Base-by-base conservation (phyloP, 345 rosid species). In the Arabis hirsuta region DNA sequence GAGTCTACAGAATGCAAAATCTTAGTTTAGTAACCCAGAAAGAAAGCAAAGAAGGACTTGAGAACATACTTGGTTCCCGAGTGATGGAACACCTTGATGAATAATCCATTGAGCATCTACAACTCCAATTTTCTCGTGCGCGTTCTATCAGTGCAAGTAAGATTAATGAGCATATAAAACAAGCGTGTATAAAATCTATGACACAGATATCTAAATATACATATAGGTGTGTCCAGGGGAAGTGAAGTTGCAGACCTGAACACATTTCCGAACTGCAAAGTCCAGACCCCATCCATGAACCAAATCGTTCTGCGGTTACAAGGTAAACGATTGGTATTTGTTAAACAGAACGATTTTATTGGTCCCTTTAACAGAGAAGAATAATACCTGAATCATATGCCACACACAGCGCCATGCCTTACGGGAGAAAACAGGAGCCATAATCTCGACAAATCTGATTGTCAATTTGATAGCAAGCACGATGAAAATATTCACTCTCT, bases 391-490 rank as follows among this genome's bases (percentile, higher is more conserved):
- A 84, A 95, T 83, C 99, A 95, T 87, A 73, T 91, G 76, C 97
- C 99, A 95, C 60, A 87, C 96, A 76, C 99, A 91, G 4, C 92
- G 93, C 98, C 99, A 95, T 47, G 98, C 98, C 42, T 85, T 80
- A 34, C 85, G 91, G 69, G 98, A 91, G 78, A 95, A 95, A 53
- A 95, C 96, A 5, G 98, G 84, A 66, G 99, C 98, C 99, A 95
- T 95, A 70, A 95, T 91, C 85, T 95, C 98, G 0, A 95, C 99
- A 56, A 95, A 95, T 65, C 99, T 95, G 88, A 56, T 64, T 71
- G 13, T 20, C 43, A 31, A 41, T 39, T 50, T 4, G 19, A 45
- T 16, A 66, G n/a, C 55, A 51, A 0, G 13, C 51, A 36, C 2
- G 41, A 65, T 39, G 53, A 57, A 8, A 38, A 2, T 56, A 57